These are phyloP conservation scores for Ceratocystis cacaofunesta DNA, from an alignment of 2,329 filamentous ascomycete genomes.

Conservation along the genomic window DNA sequence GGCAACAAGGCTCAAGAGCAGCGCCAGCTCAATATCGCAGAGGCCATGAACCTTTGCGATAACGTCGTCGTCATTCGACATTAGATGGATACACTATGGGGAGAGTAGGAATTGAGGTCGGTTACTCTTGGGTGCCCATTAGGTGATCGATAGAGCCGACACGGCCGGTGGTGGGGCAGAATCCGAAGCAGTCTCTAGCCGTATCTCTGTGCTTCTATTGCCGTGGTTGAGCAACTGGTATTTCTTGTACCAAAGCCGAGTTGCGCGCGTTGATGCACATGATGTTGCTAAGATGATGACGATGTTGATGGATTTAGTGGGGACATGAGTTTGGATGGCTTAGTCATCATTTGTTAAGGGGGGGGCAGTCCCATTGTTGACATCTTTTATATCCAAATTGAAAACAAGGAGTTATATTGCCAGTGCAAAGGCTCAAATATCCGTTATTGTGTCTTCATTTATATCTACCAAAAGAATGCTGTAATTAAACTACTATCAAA, in stretches of 20 bases:
- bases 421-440: no score
- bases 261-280: neutral
- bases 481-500: no score
- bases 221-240: neutral
- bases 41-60: conserved; percentile 59
- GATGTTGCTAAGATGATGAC: neutral
- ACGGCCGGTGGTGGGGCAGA: neutral
- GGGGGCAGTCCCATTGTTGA: no score
- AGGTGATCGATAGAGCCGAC: neutral
- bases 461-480: no score
- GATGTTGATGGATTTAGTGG: neutral
- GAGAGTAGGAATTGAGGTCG: neutral
- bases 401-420: no score
- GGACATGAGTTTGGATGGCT: neutral
- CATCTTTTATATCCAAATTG: no score
- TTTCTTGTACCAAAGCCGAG: neutral
- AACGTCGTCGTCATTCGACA: conserved; percentile 48
- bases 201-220: neutral
- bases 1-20: conserved; percentile 65
- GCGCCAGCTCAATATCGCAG: conserved; percentile 75
- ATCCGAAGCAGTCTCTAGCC: neutral
- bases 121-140: neutral
- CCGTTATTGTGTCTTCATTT: no score
- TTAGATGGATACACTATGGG: conserved; percentile 24
- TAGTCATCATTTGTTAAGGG: neutral